Conservation (phyloP, 2,329 filamentous ascomycete genomes). For the Emmonsiellopsis sp. region DNA sequence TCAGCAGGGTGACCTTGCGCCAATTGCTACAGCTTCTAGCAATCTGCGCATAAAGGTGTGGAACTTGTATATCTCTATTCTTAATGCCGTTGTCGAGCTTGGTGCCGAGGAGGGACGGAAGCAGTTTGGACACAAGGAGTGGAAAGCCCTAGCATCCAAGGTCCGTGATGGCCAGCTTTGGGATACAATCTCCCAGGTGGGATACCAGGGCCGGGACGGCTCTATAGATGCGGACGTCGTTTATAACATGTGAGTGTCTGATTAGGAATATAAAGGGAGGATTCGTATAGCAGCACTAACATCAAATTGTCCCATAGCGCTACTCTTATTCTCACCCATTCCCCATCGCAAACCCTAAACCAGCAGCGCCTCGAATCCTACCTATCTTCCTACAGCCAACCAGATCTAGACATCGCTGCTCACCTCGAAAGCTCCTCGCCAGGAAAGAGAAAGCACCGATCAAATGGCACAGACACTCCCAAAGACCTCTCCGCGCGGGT, state of each 20-base stretch:
- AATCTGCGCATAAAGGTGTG: slow-evolving; percentile 88
- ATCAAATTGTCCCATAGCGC: slow-evolving; percentile 47
- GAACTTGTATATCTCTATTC: slow-evolving; percentile 89
- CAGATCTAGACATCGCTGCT: slow-evolving; percentile 61
- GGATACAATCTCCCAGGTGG: slow-evolving; percentile 81
- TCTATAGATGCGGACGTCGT: slow-evolving; percentile 93
- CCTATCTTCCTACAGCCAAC: slow-evolving; percentile 65
- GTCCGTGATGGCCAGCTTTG: slow-evolving; percentile 87
- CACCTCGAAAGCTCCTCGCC: slow-evolving; percentile 42
- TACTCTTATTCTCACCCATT: slow-evolving; percentile 83
- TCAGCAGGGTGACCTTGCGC: slow-evolving; percentile 46
- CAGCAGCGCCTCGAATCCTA: slow-evolving; percentile 84
- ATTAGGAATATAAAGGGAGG: slow-evolving; percentile 9
- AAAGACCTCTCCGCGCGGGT: slow-evolving; percentile 75
- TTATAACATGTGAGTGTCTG: slow-evolving; percentile 36
- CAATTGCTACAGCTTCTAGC: slow-evolving; percentile 68
- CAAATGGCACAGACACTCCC: slow-evolving; percentile 67
- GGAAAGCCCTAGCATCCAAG: slow-evolving; percentile 70
- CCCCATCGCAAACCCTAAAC: slow-evolving; percentile 70
- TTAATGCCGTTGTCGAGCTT: slow-evolving; percentile 84
- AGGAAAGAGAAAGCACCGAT: slow-evolving; percentile 24
- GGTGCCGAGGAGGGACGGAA: slow-evolving; percentile 84
- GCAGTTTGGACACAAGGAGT: slow-evolving; percentile 75
- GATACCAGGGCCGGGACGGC: slow-evolving; percentile 79
- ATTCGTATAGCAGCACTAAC: slow-evolving; percentile 3